Evolutionary conservation across 352 stramenopile genomes (phyloP).

Genomic region (Elongisporangium senticosum): DNA sequence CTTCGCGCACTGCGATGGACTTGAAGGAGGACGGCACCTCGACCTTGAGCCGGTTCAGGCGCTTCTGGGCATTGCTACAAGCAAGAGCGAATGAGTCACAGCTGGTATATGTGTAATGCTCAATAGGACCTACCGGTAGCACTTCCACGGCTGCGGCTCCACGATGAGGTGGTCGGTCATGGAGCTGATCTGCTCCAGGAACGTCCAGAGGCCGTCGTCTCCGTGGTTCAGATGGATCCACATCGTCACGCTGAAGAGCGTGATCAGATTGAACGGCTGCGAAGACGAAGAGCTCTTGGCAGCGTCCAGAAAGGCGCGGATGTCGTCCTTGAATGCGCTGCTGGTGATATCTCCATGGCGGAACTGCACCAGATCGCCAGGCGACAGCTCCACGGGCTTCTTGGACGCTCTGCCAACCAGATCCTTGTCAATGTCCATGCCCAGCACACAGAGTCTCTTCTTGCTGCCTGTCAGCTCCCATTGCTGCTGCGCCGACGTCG

Average conservation of each 20-base stretch:
- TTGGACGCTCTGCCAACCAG: slow-evolving; percentile 48
- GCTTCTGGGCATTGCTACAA: slow-evolving; percentile 60
- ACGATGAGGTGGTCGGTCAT: slow-evolving; percentile 70
- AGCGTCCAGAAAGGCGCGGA: slow-evolving; percentile 34
- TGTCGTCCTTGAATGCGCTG: slow-evolving; percentile 31
- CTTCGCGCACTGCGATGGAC: slow-evolving; percentile 48
- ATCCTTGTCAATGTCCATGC: slow-evolving; percentile 70
- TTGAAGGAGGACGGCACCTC: slow-evolving; percentile 52
- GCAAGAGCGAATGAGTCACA: slow-evolving; percentile 4
- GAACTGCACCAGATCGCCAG: slow-evolving; percentile 47
- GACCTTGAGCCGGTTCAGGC: slow-evolving; percentile 45
- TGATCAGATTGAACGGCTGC: slow-evolving; percentile 64
- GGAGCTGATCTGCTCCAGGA: slow-evolving; percentile 54
- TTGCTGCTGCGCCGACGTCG: not conserved
- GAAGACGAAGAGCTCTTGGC: slow-evolving; percentile 28
- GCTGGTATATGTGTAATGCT: not conserved
- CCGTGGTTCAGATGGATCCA: slow-evolving; percentile 87
- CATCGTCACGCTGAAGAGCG: slow-evolving; percentile 84
- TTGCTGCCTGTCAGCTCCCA: slow-evolving; percentile 15
- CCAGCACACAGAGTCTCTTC: slow-evolving; percentile 49
- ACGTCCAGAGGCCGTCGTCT: slow-evolving; percentile 71
- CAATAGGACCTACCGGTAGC: slow-evolving; percentile 51
- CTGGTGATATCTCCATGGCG: slow-evolving; percentile 50
- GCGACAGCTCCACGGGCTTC: slow-evolving; percentile 23
- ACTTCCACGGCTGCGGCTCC: slow-evolving; percentile 82